These are phyloP conservation scores for Gossypium lobatum DNA, from an alignment of 441 rosid species.

Conservation along the genomic window DNA sequence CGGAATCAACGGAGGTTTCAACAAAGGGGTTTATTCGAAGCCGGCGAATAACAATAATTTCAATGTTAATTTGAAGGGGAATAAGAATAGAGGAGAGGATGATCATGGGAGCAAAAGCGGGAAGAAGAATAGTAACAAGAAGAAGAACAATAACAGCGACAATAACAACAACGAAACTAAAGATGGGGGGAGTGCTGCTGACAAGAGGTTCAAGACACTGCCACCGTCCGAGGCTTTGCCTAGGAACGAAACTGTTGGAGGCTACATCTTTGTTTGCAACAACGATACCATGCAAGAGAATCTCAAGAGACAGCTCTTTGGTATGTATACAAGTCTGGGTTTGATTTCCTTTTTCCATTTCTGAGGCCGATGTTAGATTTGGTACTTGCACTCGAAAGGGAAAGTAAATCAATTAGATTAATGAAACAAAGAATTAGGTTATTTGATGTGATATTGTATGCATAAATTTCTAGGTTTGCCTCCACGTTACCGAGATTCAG, in stretches of 20 bases:
- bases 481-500: constrained; percentile 92
- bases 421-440: background rate
- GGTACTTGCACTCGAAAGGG: background rate
- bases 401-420: background rate
- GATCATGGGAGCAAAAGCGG: constrained; percentile 43
- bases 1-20: constrained; percentile 69
- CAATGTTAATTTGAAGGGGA: constrained; percentile 42
- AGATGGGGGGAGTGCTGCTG: constrained; percentile 37
- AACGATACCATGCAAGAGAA: constrained; percentile 98
- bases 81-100: constrained; percentile 46
- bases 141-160: constrained; percentile 28
- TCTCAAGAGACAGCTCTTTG: constrained; percentile 86
- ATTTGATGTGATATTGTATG: background rate
- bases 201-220: constrained; percentile 93
- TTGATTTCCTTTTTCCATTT: background rate
- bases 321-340: constrained; percentile 23
- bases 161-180: constrained; percentile 25
- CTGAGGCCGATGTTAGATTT: background rate
- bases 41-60: constrained; percentile 19
- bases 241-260: constrained; percentile 84
- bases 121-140: constrained; percentile 52
- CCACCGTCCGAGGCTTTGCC: constrained; percentile 91
- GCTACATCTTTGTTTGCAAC: constrained; percentile 95
- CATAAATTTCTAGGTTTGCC: constrained; percentile 55
- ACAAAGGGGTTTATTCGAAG: constrained; percentile 63